A percentile compares a stretch with the other conserved stretches of the same genome.
Conservation (phyloP, 306 rosid species). For the Castanopsis chinensis region DNA sequence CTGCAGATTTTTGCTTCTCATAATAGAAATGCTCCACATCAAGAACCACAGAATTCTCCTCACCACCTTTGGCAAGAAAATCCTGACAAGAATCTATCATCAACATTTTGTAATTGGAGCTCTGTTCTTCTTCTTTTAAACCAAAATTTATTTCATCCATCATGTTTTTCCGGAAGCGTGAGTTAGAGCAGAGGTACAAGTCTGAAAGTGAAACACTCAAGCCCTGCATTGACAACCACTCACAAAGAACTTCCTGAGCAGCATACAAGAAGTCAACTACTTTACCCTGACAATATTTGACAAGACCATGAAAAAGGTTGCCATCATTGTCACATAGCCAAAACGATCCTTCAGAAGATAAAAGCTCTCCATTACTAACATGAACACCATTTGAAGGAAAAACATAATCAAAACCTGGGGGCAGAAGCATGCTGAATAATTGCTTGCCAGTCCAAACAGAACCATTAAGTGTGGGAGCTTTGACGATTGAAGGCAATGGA, state of each 20-base stretch:
- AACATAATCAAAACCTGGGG: slow-evolving; percentile 55
- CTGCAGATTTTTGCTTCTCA: slow-evolving; percentile 72
- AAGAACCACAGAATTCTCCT: slow-evolving; percentile 33
- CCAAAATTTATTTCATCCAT: slow-evolving; percentile 69
- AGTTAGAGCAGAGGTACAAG: slow-evolving; percentile 61
- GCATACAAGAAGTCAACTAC: slow-evolving; percentile 54
- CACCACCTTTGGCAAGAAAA: slow-evolving; percentile 42
- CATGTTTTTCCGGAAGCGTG: slow-evolving; percentile 61
- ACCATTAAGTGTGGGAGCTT: slow-evolving; percentile 46
- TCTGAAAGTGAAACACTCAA: slow-evolving; percentile 88
- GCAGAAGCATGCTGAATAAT: slow-evolving; percentile 76
- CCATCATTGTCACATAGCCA: slow-evolving; percentile 67
- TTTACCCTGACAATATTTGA: slow-evolving; percentile 43
- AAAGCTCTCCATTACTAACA: slow-evolving; percentile 60
- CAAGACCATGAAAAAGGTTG: slow-evolving; percentile 61
- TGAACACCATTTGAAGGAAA: slow-evolving; percentile 47
- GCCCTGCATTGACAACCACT: slow-evolving; percentile 85
- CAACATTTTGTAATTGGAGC: slow-evolving; percentile 60
- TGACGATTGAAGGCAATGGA: slow-evolving; percentile 51
- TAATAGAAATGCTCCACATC: slow-evolving; percentile 46
- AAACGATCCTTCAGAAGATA: slow-evolving; percentile 70
- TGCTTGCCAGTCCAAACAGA: slow-evolving; percentile 84
- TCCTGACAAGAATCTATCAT: slow-evolving; percentile 49
- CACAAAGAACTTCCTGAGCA: slow-evolving; percentile 80
- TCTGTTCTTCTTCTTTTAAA: slow-evolving; percentile 68